A percentile compares a stretch with the other conserved stretches of the same genome.
Conservation (phyloP, 371 early-diverging fungal species). For the Cokeromyces recurvatus region DNA sequence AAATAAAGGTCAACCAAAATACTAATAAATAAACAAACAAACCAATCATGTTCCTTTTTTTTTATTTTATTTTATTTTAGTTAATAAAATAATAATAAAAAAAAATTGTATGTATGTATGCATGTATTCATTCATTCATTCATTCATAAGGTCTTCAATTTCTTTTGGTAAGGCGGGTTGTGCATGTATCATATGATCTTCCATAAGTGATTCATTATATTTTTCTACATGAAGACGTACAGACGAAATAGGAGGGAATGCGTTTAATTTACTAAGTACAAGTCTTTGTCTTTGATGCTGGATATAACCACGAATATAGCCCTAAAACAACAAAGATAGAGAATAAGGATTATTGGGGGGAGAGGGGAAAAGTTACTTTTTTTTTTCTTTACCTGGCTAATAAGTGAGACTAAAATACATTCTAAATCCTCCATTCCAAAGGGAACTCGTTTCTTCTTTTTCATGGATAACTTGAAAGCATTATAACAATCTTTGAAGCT, state of each 20-base stretch:
- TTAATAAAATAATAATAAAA: background rate
- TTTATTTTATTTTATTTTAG: background rate
- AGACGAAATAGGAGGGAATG: conserved; percentile 23
- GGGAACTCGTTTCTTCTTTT: too few relatives aligned
- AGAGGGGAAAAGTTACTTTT: too few relatives aligned
- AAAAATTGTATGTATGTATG: background rate
- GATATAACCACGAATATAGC: conserved; percentile 28
- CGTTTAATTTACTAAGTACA: conserved; percentile 23
- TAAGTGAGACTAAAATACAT: conserved; percentile 35
- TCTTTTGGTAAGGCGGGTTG: conserved; percentile 6
- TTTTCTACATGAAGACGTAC: conserved; percentile 11
- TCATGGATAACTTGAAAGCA: too few relatives aligned
- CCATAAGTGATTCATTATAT: conserved; percentile 17
- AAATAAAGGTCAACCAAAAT: background rate
- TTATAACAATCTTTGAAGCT: too few relatives aligned
- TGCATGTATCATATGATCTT: conserved; percentile 13
- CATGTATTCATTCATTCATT: background rate
- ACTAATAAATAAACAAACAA: background rate
- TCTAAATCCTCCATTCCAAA: conserved; percentile 33
- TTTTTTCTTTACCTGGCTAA: conserved; percentile 47
- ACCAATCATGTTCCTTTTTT: background rate
- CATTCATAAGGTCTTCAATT: conserved; percentile 1
- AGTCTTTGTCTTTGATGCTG: conserved; percentile 18
- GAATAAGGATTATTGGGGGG: too few relatives aligned
- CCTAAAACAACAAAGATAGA: conserved; percentile 2